Evolutionary conservation across 768 basidiomycete genomes (phyloP).

Genomic region (Glaciozyma martinii): DNA sequence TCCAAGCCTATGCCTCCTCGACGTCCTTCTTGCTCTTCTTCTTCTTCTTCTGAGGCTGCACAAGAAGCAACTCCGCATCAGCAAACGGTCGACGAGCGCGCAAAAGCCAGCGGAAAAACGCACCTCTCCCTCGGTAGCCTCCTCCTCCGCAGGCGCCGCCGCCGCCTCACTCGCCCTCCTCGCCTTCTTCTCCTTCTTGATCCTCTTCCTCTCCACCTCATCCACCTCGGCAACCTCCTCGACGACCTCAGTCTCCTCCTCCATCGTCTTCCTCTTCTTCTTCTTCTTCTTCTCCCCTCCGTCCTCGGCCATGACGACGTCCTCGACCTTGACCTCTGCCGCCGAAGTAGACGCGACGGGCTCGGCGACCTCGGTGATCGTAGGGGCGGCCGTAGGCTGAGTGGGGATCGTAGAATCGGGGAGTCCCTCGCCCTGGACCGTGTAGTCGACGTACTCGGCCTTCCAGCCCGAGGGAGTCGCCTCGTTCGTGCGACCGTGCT

Average conservation of each 20-base stretch:
- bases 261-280: conserved; percentile 40
- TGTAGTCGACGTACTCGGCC: conserved; percentile 85
- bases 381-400: conserved; percentile 20
- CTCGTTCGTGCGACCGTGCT: conserved; percentile 80
- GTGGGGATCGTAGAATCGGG: conserved; percentile 26
- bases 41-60: too few species aligned
- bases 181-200: background rate
- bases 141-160: too few species aligned
- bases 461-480: conserved; percentile 88
- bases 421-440: conserved; percentile 33
- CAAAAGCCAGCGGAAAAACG: too few species aligned
- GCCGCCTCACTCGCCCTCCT: background rate
- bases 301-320: conserved; percentile 37
- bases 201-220: conserved; percentile 24
- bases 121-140: too few species aligned
- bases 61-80: too few species aligned
- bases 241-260: conserved; percentile 47
- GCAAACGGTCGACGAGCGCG: too few species aligned
- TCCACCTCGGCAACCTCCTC: conserved; percentile 44
- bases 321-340: conserved; percentile 23
- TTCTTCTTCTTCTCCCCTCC: conserved; percentile 42
- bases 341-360: conserved; percentile 34
- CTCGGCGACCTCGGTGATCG: conserved; percentile 29
- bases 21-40: too few species aligned
- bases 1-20: too few species aligned